phyloP scores from a whole-genome alignment of 2,329 filamentous ascomycete genomes.

The Penicillium sp. region DNA sequence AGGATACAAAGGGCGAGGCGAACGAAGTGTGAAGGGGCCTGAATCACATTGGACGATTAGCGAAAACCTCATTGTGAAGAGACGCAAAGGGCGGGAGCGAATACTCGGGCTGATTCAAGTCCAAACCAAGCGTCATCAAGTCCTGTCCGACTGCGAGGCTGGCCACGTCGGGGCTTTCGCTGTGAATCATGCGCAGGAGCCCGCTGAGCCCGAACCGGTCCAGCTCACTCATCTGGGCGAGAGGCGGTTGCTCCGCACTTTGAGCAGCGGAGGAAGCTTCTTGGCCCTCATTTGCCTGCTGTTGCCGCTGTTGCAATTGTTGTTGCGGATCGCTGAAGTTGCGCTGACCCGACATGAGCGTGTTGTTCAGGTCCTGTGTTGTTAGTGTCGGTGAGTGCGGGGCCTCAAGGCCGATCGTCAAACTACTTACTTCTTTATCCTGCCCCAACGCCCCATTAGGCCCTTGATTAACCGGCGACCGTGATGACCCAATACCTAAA shows the following conservation, averaged over 20 bases:
- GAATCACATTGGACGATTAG: conserved; percentile 29
- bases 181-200: conserved; percentile 63
- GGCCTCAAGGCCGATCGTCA: conserved; percentile 22
- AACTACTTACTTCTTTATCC: conserved; percentile 46
- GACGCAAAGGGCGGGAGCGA: conserved; percentile 26
- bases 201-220: conserved; percentile 67
- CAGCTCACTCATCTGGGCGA: conserved; percentile 64
- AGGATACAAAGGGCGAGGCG: conserved; percentile 66
- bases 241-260: conserved; percentile 47
- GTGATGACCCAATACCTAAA: conserved; percentile 45
- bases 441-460: conserved; percentile 51
- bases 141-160: conserved; percentile 67
- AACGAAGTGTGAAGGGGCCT: conserved; percentile 69
- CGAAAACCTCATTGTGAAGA: conserved; percentile 4
- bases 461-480: conserved; percentile 52
- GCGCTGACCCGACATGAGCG: conserved; percentile 42
- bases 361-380: conserved; percentile 44
- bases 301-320: conserved; percentile 44
- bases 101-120: conserved; percentile 67
- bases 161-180: conserved; percentile 59
- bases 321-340: conserved; percentile 44
- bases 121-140: conserved; percentile 66
- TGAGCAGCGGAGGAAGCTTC: conserved; percentile 42
- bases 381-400: conserved; percentile 23
- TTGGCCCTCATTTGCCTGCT: conserved; percentile 43